phyloP scores from a whole-genome alignment of 192 early-diverging fungal genomes.

The Entomortierella lignicola region DNA sequence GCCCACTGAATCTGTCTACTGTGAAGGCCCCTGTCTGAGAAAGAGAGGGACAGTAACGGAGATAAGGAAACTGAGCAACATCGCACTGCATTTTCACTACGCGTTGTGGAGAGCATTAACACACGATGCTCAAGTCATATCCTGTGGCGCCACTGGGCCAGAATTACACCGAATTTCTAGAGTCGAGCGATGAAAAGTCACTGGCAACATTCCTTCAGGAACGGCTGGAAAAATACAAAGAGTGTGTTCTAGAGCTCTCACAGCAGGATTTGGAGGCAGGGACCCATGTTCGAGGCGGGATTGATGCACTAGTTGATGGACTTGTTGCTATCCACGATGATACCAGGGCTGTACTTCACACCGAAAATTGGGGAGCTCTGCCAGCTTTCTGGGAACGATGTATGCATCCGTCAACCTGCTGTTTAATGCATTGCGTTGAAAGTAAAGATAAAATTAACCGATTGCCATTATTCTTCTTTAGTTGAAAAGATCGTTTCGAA shows the following conservation, averaged over 20 bases:
- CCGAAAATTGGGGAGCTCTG: constrained; percentile 48
- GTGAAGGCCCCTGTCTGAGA: too few relatives aligned
- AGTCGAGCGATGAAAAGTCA: constrained; percentile 46
- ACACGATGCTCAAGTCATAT: constrained; percentile 44
- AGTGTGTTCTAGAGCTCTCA: constrained; percentile 29
- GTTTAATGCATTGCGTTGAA: background rate
- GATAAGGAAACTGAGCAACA: too few relatives aligned
- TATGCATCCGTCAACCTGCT: constrained; percentile 10
- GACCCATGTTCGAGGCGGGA: constrained; percentile 16
- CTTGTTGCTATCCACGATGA: constrained; percentile 47
- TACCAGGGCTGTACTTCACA: constrained; percentile 37
- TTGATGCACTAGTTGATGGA: constrained; percentile 50
- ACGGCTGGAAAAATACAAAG: constrained; percentile 44
- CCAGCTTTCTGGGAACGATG: constrained; percentile 54
- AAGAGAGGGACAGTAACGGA: too few relatives aligned
- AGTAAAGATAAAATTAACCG: background rate
- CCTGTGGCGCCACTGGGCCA: constrained; percentile 46
- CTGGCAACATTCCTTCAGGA: constrained; percentile 49
- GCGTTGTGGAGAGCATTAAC: constrained; percentile 1
- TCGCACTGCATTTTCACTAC: background rate
- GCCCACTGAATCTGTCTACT: too few relatives aligned
- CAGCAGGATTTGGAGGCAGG: constrained; percentile 1
- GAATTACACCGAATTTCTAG: constrained; percentile 51
- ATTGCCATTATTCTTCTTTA: background rate
- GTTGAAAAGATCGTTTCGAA: constrained; percentile 44